These are phyloP conservation scores for Fistulinella prunicolor DNA, from an alignment of 768 basidiomycete species.

Conservation along the genomic window DNA sequence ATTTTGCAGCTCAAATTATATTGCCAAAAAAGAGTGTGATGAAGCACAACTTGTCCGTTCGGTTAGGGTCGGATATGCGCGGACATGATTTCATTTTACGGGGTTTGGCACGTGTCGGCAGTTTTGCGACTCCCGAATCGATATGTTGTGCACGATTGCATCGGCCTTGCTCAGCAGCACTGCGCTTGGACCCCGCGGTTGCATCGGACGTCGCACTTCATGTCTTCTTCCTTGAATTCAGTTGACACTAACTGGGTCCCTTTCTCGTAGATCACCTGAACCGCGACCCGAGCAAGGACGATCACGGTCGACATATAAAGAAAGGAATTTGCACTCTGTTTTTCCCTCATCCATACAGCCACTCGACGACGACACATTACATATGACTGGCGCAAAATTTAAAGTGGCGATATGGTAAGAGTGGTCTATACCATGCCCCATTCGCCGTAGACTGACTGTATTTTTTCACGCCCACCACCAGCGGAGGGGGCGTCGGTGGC, in stretches of 20 bases:
- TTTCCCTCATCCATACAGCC: background rate
- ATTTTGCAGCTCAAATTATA: too few species aligned
- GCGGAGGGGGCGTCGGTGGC: slow-evolving; percentile 43
- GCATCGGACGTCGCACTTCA: slow-evolving; percentile 16
- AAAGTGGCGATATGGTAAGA: slow-evolving; percentile 29
- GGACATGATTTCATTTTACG: background rate
- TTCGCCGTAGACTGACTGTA: background rate
- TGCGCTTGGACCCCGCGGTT: slow-evolving; percentile 15
- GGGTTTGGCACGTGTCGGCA: background rate
- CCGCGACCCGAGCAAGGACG: too few species aligned
- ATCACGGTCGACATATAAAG: slow-evolving; percentile 1
- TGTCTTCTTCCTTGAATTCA: background rate
- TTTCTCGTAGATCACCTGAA: background rate
- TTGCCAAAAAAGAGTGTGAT: too few species aligned
- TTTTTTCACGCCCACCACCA: slow-evolving; percentile 8
- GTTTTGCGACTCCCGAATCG: background rate
- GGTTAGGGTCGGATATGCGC: background rate
- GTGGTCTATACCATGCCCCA: background rate
- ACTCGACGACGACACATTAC: background rate
- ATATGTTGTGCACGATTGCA: slow-evolving; percentile 20
- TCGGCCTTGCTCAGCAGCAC: slow-evolving; percentile 9
- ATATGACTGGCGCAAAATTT: slow-evolving; percentile 22
- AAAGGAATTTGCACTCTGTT: background rate
- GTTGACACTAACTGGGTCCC: background rate
- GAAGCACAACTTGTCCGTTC: background rate